Conservation (phyloP, 805 yeast genomes). For the Candida lessepsii region DNA sequence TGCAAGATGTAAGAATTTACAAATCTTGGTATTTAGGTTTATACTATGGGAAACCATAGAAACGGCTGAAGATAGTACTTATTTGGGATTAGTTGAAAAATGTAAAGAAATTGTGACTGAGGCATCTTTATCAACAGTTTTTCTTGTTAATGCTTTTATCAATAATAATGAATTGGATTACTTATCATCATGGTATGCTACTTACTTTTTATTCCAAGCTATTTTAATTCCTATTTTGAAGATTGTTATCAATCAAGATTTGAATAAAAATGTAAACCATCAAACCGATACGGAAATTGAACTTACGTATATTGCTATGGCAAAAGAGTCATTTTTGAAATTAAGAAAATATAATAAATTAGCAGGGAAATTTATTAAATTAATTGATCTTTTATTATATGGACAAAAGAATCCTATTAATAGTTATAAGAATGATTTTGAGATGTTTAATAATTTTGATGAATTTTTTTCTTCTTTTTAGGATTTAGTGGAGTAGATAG, state of each 20-base stretch:
- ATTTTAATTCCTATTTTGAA: slow-evolving; percentile 19
- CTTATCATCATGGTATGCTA: slow-evolving; percentile 19
- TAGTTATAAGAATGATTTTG: slow-evolving; percentile 11
- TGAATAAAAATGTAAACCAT: slow-evolving; percentile 1
- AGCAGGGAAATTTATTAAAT: slow-evolving; percentile 19
- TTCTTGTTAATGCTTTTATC: slow-evolving; percentile 15
- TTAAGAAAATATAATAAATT: slow-evolving; percentile 18
- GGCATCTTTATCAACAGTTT: slow-evolving; percentile 17
- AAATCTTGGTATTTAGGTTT: slow-evolving; percentile 20
- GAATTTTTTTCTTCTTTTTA: slow-evolving; percentile 10
- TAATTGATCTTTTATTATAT: slow-evolving; percentile 17
- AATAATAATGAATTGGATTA: slow-evolving; percentile 16
- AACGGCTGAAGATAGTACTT: slow-evolving; percentile 14
- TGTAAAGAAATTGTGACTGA: slow-evolving; percentile 18
- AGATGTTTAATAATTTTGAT: slow-evolving; percentile 17
- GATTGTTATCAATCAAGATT: slow-evolving; percentile 16
- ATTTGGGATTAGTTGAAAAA: slow-evolving; percentile 17
- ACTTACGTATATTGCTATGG: slow-evolving; percentile 16
- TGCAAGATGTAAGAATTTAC: slow-evolving; percentile 18
- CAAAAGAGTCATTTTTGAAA: slow-evolving; percentile 12
- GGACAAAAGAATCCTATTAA: slow-evolving; percentile 13
- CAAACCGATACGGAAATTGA: slow-evolving; percentile 13
- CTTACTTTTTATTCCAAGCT: slow-evolving; percentile 22
- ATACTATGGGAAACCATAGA: slow-evolving; percentile 21
- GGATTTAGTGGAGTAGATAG: too few species aligned